Percentiles rank a stretch among this genome's conserved stretches.
phyloP scores from a whole-genome alignment of 352 stramenopile species.

The Phytophthora cryptogea region DNA sequence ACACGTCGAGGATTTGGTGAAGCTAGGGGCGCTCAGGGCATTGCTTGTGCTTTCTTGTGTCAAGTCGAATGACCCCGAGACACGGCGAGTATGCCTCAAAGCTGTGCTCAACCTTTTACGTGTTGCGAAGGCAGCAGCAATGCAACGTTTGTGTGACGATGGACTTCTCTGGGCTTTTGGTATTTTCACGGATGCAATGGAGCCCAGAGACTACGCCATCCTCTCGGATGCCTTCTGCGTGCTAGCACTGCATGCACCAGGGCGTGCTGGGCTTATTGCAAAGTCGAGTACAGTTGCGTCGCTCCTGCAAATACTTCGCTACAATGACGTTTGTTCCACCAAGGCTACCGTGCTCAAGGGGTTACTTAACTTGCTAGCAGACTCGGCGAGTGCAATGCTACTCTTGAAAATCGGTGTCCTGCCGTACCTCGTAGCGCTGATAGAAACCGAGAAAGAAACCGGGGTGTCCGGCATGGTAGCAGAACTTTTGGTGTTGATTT shows the following conservation, averaged over 20 bases:
- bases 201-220: slow-evolving; percentile 61
- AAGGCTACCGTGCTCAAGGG: slow-evolving; percentile 54
- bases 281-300: slow-evolving; percentile 46
- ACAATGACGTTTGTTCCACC: slow-evolving; percentile 24
- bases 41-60: slow-evolving; percentile 87
- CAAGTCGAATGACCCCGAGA: slow-evolving; percentile 81
- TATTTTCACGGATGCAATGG: slow-evolving; percentile 61
- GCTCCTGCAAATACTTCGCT: slow-evolving; percentile 49
- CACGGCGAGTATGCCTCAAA: slow-evolving; percentile 74
- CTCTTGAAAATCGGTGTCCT: slow-evolving; percentile 35
- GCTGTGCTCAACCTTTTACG: slow-evolving; percentile 71
- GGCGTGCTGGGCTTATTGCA: slow-evolving; percentile 52
- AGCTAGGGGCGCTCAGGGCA: slow-evolving; percentile 86
- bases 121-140: slow-evolving; percentile 35
- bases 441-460: slow-evolving; percentile 19
- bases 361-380: slow-evolving; percentile 57
- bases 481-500: slow-evolving; percentile 36
- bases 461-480: slow-evolving; percentile 23
- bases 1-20: slow-evolving; percentile 90
- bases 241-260: slow-evolving; percentile 54
- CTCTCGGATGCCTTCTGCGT: slow-evolving; percentile 70
- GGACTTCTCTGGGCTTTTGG: slow-evolving; percentile 73
- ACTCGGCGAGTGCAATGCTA: slow-evolving; percentile 31
- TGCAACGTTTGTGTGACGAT: slow-evolving; percentile 69
- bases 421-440: slow-evolving; percentile 23